Evolutionary conservation across 1,284 basidiomycete species (phyloP).

Genomic region (Marasmius tenuissimus): DNA sequence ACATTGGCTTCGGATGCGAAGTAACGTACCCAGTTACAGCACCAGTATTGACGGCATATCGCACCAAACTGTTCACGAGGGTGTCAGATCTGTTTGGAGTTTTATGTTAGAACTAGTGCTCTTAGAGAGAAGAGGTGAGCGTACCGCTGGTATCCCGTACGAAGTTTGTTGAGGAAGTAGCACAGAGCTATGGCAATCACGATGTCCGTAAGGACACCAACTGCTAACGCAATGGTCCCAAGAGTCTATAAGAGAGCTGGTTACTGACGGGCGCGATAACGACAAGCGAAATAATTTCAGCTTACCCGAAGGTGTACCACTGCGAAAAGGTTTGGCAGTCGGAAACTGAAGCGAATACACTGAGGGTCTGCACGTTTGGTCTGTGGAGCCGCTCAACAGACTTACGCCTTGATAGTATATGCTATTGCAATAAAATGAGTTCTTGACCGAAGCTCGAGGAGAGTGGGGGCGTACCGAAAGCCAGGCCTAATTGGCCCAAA

Average conservation of each 20-base stretch:
- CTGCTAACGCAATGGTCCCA: slow-evolving; percentile 41
- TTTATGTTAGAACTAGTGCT: too few relatives aligned
- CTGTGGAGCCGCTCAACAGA: slow-evolving; percentile 1
- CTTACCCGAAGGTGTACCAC: slow-evolving; percentile 34
- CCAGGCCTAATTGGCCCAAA: slow-evolving; percentile 35
- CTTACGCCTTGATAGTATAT: slow-evolving; percentile 49
- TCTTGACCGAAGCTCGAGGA: neutral
- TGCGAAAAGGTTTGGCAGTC: slow-evolving; percentile 32
- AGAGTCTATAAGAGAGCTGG: slow-evolving; percentile 28
- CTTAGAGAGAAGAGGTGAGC: slow-evolving; percentile 14
- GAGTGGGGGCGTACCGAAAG: slow-evolving; percentile 27
- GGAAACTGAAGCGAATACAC: slow-evolving; percentile 25
- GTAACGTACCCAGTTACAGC: slow-evolving; percentile 52
- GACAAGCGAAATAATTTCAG: neutral
- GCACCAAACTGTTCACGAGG: slow-evolving; percentile 48
- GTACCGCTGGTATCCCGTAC: slow-evolving; percentile 44
- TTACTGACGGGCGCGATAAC: neutral
- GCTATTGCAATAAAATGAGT: slow-evolving; percentile 21
- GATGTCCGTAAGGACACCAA: slow-evolving; percentile 47
- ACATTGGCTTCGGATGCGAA: neutral
- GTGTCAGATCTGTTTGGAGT: slow-evolving; percentile 48
- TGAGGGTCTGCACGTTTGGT: neutral
- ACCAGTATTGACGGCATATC: slow-evolving; percentile 58
- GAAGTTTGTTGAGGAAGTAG: slow-evolving; percentile 50
- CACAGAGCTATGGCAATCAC: slow-evolving; percentile 48